phyloP scores from a whole-genome alignment of 2,329 filamentous ascomycete genomes.

The Xylaria sp. region DNA sequence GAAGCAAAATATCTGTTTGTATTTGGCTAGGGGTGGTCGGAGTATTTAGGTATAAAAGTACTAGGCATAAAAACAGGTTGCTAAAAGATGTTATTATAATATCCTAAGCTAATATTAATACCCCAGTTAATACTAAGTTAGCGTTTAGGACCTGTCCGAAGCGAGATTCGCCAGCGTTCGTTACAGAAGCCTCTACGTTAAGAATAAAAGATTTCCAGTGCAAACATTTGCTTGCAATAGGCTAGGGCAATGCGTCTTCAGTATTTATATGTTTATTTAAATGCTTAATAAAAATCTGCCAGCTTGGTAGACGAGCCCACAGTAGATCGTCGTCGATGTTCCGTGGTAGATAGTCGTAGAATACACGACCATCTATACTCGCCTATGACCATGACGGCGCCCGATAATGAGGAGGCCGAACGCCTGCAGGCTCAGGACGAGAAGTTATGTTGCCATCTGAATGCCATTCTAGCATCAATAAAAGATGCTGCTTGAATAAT shows the following conservation, averaged over 20 bases:
- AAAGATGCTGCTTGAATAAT: background rate
- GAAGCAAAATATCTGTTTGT: background rate
- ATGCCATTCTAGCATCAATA: slow-evolving; percentile 3
- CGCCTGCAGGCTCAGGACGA: background rate
- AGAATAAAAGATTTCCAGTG: background rate
- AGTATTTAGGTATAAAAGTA: background rate
- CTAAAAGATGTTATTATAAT: background rate
- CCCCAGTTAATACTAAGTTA: background rate
- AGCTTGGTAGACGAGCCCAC: background rate
- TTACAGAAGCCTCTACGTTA: background rate
- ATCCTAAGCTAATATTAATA: background rate
- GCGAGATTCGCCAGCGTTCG: background rate
- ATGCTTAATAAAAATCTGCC: background rate
- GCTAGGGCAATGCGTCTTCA: background rate
- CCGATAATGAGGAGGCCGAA: background rate
- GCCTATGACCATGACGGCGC: slow-evolving; percentile 7
- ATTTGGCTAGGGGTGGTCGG: background rate
- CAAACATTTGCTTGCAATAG: background rate
- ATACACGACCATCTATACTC: background rate
- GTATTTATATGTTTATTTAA: background rate
- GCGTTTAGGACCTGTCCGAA: background rate
- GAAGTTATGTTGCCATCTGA: background rate
- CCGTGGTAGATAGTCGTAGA: background rate
- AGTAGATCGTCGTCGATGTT: background rate
- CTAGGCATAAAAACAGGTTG: background rate